Evolutionary conservation across 257 asterid species (phyloP).

Genomic region (Buddleja alternifolia): DNA sequence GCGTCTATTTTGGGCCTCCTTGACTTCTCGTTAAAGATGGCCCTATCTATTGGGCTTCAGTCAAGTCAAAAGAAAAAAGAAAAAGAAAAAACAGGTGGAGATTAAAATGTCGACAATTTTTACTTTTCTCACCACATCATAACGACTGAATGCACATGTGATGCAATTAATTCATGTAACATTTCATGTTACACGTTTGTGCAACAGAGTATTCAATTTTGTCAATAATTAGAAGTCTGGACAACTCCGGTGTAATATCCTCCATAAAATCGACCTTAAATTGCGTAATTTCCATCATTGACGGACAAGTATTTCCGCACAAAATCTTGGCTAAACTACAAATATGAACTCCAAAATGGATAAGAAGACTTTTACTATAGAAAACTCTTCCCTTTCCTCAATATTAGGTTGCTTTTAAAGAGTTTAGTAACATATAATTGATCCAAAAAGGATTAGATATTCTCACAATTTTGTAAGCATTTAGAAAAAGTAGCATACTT

Average conservation of each 20-base stretch:
- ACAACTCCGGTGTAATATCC: background rate
- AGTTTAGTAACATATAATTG: slow-evolving; percentile 22
- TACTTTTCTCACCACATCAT: too few relatives aligned
- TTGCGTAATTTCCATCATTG: background rate
- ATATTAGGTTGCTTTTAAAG: background rate
- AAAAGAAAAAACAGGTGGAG: too few relatives aligned
- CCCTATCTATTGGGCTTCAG: too few relatives aligned
- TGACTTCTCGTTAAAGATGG: too few relatives aligned
- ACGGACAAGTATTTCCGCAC: background rate
- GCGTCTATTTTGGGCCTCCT: too few relatives aligned
- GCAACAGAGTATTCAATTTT: too few relatives aligned
- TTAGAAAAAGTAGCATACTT: slow-evolving; percentile 26
- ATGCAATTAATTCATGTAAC: too few relatives aligned
- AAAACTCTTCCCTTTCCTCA: background rate
- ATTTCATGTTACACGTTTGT: too few relatives aligned
- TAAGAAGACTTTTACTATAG: slow-evolving; percentile 16
- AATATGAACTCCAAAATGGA: background rate
- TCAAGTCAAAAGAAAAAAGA: too few relatives aligned
- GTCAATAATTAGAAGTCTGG: background rate
- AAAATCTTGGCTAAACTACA: background rate
- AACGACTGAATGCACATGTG: too few relatives aligned
- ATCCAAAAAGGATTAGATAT: slow-evolving; percentile 24
- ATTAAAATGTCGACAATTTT: too few relatives aligned
- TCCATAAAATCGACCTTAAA: slow-evolving; percentile 3
- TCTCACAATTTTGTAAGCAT: slow-evolving; percentile 18